Percentiles rank a stretch among this genome's conserved stretches.
phyloP scores from a whole-genome alignment of 306 rosid genomes.

The Lithocarpus polystachyus region DNA sequence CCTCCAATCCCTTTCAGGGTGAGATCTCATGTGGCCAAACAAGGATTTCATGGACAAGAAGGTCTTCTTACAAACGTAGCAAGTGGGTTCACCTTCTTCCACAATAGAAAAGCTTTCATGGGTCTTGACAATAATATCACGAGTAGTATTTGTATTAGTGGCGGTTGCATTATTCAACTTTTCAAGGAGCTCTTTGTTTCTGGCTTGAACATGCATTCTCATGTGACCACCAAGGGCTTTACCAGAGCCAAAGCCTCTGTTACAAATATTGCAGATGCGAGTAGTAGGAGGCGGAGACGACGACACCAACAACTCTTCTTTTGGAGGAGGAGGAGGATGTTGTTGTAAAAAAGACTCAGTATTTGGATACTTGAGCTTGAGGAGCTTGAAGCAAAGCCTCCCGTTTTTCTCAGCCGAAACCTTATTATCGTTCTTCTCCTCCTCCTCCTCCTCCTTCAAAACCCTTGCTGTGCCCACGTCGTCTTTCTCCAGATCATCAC shows the following conservation, averaged over 20 bases:
- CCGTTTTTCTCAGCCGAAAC: not conserved
- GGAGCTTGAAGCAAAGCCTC: not conserved
- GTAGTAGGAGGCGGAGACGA: not conserved
- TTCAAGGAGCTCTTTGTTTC: not conserved
- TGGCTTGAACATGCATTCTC: constrained; percentile 34
- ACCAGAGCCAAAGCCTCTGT: constrained; percentile 32
- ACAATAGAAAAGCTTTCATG: not conserved
- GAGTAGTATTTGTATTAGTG: not conserved
- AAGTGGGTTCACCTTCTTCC: not conserved
- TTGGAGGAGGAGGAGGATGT: not conserved
- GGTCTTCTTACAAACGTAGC: constrained; percentile 22
- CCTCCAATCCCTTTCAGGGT: constrained; percentile 33
- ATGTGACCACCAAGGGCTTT: constrained; percentile 58
- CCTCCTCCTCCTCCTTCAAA: not conserved
- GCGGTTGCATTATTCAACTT: not conserved
- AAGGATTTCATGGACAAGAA: constrained; percentile 34
- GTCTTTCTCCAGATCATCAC: not conserved
- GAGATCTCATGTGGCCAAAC: constrained; percentile 43
- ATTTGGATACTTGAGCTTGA: constrained; percentile 24
- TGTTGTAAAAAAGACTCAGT: not conserved
- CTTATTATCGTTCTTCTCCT: not conserved
- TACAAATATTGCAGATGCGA: constrained; percentile 24
- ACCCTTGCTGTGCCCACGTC: not conserved
- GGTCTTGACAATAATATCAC: not conserved
- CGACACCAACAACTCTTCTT: too few relatives aligned